These are phyloP conservation scores for Neurospora tetrasperma DNA, from an alignment of 495 filamentous ascomycete species.

Conservation along the genomic window DNA sequence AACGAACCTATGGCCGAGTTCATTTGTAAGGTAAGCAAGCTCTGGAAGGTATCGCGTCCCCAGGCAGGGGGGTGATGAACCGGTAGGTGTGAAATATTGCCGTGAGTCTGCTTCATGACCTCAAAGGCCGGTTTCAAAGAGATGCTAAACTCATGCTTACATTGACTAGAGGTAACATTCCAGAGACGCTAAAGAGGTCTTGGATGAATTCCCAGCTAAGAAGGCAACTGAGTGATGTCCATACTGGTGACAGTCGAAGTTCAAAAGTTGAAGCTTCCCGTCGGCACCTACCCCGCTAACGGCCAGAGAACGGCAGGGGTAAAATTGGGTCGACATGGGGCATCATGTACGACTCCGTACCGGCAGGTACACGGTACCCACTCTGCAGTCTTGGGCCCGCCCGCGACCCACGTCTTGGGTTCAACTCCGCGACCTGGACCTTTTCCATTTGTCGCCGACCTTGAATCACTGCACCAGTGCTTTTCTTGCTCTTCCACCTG, in stretches of 20 bases:
- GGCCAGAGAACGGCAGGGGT: neutral
- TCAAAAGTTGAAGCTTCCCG: neutral
- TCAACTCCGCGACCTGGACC: slow-evolving; percentile 2
- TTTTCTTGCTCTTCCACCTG: neutral
- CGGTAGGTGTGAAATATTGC: neutral
- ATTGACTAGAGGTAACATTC: too few species aligned
- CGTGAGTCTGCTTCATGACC: neutral
- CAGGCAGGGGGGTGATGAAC: neutral
- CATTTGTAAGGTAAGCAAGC: neutral
- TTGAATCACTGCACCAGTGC: neutral
- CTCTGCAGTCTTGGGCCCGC: slow-evolving; percentile 7
- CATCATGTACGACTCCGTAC: neutral
- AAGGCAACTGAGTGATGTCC: neutral
- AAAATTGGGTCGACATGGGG: neutral
- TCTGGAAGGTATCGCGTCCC: neutral
- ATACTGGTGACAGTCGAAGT: neutral
- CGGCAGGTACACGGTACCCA: slow-evolving; percentile 8
- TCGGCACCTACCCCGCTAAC: neutral
- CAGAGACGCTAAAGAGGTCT: too few species aligned
- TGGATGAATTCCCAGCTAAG: neutral
- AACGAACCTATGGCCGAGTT: neutral
- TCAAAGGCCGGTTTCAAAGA: neutral
- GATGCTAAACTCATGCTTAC: neutral
- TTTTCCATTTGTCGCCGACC: neutral
- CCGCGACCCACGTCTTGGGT: slow-evolving; percentile 11